Evolutionary conservation across 768 basidiomycete genomes (phyloP).

Genomic region (Mycena olivaceomarginata): DNA sequence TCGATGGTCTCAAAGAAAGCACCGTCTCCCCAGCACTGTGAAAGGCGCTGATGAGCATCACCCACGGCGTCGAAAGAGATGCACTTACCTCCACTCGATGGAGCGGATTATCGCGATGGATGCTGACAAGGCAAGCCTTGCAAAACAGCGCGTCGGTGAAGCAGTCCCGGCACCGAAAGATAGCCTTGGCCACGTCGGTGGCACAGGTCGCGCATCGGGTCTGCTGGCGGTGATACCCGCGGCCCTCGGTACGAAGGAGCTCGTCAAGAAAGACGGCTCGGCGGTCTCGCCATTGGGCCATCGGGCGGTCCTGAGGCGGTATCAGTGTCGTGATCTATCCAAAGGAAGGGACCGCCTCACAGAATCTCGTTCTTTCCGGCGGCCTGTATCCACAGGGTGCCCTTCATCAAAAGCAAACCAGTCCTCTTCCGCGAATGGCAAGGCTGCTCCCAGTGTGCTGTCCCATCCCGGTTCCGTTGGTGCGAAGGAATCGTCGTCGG

Average conservation of each 20-base stretch:
- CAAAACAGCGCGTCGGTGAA: conserved; percentile 1
- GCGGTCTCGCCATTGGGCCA: background rate
- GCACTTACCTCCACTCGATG: conserved; percentile 17
- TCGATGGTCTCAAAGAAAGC: background rate
- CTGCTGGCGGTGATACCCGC: background rate
- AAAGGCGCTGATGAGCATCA: too few relatives aligned
- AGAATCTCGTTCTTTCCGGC: background rate
- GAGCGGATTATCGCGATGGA: background rate
- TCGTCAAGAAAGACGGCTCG: background rate
- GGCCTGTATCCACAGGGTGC: background rate
- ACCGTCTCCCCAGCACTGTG: too few relatives aligned
- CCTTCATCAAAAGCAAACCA: background rate
- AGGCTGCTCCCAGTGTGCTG: background rate
- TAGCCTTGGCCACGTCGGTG: background rate
- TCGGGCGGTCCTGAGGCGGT: background rate
- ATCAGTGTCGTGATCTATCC: too few relatives aligned
- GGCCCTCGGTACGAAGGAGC: conserved; percentile 2
- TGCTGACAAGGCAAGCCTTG: background rate
- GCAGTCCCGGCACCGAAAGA: conserved; percentile 12
- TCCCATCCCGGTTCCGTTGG: background rate
- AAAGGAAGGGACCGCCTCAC: background rate
- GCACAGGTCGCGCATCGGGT: background rate
- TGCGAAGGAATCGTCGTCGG: background rate
- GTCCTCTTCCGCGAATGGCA: background rate
- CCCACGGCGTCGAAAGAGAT: too few relatives aligned